Percentiles rank a stretch among this genome's conserved stretches.
Conservation (phyloP, 2,329 filamentous ascomycete species). For the Aspergillus sp. region DNA sequence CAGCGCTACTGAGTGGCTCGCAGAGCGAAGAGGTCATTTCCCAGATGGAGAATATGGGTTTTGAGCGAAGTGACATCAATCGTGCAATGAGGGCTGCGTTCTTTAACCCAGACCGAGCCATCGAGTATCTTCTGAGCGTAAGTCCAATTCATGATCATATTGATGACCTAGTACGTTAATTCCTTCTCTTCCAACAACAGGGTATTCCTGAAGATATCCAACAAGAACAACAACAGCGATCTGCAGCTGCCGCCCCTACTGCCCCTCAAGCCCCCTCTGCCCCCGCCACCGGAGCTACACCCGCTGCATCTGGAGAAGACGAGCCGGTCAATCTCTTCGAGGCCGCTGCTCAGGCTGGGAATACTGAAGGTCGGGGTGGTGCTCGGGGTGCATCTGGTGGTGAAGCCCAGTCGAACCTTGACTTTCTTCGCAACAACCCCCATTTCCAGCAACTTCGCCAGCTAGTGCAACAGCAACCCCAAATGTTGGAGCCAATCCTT, state of each 20-base stretch:
- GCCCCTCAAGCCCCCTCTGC: constrained; percentile 39
- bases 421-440: constrained; percentile 91
- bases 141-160: constrained; percentile 34
- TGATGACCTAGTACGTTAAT: background rate
- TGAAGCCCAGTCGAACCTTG: constrained; percentile 72
- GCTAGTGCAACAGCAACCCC: constrained; percentile 94
- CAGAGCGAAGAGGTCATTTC: constrained; percentile 79
- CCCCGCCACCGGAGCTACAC: constrained; percentile 30
- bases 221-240: constrained; percentile 64
- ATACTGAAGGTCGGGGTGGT: constrained; percentile 36
- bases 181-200: constrained; percentile 44
- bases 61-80: constrained; percentile 83
- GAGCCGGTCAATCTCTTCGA: constrained; percentile 87
- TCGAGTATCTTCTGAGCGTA: constrained; percentile 90
- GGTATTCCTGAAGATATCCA: constrained; percentile 86
- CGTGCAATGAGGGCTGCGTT: constrained; percentile 94
- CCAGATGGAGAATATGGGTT: constrained; percentile 98
- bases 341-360: constrained; percentile 75
- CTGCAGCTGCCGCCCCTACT: constrained; percentile 47
- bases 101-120: constrained; percentile 94
- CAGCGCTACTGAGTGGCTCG: constrained; percentile 80
- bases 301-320: constrained; percentile 46
- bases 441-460: constrained; percentile 98
- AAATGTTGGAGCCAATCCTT: constrained; percentile 97
- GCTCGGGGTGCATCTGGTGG: constrained; percentile 50